Conservation (phyloP, 768 basidiomycete species). For the Phaeotremella skinneri region DNA sequence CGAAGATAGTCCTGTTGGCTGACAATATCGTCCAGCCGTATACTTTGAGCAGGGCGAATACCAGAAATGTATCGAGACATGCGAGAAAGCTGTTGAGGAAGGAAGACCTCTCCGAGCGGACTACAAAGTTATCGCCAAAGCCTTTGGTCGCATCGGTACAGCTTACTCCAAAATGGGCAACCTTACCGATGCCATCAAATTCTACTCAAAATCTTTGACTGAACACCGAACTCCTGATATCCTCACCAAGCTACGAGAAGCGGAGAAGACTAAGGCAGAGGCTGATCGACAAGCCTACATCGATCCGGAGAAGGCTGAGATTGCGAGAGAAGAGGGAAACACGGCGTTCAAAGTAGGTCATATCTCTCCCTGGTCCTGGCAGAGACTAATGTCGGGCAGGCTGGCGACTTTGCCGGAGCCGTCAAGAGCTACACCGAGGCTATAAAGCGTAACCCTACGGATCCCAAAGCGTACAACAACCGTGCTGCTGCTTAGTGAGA, state of each 20-base stretch:
- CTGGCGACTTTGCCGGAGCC: conserved; percentile 82
- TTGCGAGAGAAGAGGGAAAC: conserved; percentile 90
- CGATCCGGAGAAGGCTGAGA: conserved; percentile 75
- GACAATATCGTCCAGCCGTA: conserved; percentile 60
- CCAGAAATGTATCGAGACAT: conserved; percentile 83
- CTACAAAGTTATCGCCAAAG: conserved; percentile 93
- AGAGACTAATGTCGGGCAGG: conserved; percentile 35
- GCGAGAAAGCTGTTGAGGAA: conserved; percentile 95
- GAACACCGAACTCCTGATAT: conserved; percentile 95
- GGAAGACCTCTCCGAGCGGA: conserved; percentile 87
- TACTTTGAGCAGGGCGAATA: conserved; percentile 93
- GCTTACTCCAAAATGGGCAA: conserved; percentile 81
- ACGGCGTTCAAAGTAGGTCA: conserved; percentile 69
- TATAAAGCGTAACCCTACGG: conserved; percentile 88
- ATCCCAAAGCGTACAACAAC: conserved; percentile 94
- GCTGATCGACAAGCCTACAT: conserved; percentile 78
- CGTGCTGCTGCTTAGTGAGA: conserved; percentile 80
- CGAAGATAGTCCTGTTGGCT: neutral
- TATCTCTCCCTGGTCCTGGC: neutral
- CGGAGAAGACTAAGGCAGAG: conserved; percentile 74
- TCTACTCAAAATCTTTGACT: conserved; percentile 85
- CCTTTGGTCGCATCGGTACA: conserved; percentile 81
- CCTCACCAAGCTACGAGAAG: conserved; percentile 80
- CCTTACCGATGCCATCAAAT: conserved; percentile 74
- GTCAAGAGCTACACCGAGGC: conserved; percentile 92